Base-by-base conservation (phyloP, 2,329 filamentous ascomycete species). In the Cladosporium phlei region DNA sequence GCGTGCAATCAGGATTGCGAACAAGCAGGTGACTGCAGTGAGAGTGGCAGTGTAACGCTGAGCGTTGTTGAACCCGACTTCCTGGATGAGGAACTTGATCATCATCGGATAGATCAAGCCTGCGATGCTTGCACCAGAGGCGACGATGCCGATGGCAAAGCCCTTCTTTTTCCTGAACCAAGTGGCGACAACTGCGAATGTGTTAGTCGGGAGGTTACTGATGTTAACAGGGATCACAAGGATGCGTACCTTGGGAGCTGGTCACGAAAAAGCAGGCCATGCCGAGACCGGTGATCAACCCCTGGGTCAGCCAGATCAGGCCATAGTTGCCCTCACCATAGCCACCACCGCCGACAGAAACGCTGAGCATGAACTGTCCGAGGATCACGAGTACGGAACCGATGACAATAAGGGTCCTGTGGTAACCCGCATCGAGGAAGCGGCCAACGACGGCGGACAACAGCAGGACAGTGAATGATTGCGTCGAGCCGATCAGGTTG, bases 231-330 rank as follows among this genome's bases (percentile, higher is more conserved):
- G 9, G 29, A 25, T 21, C 2, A 2, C 21, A 20, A 12, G 10
- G 42, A 14, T 2, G 58, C 66, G 48, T 65, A 74, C 71, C 65
- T 61, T 75, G 72, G 19, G 72, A 75, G 51, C 71, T 73, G 19
- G 48, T 68, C 4, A 75, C 73, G 52, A 76, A 76, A 58, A 73
- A 74, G 52, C 71, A 75, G n/a, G 70, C 66, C 72, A 75, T 75
- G 8, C 73, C 73, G 8, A 75, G 48, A 4, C 71, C 71, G 20
- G 66, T 65, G 28, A 74, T 56, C 29, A 76, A 55, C 3, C 72
- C 73, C 55, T 75, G 72, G 4, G 69, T 70, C 9, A 69, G 57
- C 70, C 70, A 72, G 19, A 73, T 71, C 5, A 66, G 54, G 22
- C 53, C 61, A 53, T 71, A 74, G 44, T 63, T 69, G 33, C 64